Evolutionary conservation across 352 stramenopile species (phyloP).

Genomic region (Thalassiosira mediterranea): DNA sequence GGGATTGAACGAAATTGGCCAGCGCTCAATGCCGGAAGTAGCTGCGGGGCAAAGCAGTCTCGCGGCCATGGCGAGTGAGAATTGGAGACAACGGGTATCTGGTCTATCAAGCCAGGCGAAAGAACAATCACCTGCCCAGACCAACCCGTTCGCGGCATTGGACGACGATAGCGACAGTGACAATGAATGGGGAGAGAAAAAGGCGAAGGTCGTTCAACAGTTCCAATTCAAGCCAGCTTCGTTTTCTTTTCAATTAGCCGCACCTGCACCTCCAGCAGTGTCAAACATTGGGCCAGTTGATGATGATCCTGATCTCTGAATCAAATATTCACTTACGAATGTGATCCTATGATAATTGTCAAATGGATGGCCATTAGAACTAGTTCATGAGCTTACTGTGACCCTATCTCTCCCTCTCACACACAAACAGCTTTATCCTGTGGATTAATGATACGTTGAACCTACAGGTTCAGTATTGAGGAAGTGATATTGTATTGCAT

Average conservation of each 20-base stretch:
- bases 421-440: too few relatives aligned
- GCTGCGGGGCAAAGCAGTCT: conserved; percentile 40
- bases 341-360: too few relatives aligned
- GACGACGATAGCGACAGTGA: conserved; percentile 52
- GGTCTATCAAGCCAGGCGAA: conserved; percentile 10
- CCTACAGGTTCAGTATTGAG: too few relatives aligned
- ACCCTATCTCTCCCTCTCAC: too few relatives aligned
- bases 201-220: conserved; percentile 4
- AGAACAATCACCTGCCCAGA: conserved; percentile 16
- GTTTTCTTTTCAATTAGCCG: conserved; percentile 39
- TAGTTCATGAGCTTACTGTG: too few relatives aligned
- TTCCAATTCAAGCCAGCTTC: conserved; percentile 54
- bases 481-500: too few relatives aligned
- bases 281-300: too few relatives aligned
- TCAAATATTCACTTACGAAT: too few relatives aligned
- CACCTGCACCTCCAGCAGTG: background rate
- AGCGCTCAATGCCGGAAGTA: conserved; percentile 5
- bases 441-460: too few relatives aligned
- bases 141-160: conserved; percentile 51
- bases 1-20: conserved; percentile 49
- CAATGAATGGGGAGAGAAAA: conserved; percentile 36
- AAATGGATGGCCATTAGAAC: too few relatives aligned
- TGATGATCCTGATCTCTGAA: too few relatives aligned
- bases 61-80: conserved; percentile 26
- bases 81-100: conserved; percentile 33